Base-by-base conservation (phyloP, 805 yeast species). In the Monosporozyma siamensis region DNA sequence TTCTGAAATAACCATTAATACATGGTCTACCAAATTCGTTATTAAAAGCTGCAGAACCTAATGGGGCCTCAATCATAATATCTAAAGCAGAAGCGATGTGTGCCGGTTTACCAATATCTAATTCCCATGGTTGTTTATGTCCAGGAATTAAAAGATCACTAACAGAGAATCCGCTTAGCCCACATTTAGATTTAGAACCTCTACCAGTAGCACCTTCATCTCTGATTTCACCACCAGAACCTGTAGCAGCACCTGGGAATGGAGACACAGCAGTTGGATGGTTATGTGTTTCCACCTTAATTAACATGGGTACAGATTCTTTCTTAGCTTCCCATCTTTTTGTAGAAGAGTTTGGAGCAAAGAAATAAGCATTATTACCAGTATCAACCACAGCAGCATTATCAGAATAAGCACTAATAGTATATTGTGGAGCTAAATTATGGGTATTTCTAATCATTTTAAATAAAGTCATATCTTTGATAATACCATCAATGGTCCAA, bases 191-290 rank as follows among this genome's bases (percentile, higher is more conserved):
- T 65, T 87, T 87, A 21, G 97, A 90, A 37, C 99, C 99, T 64
- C 97, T 79, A 49, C 99, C 99, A 21, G 92, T 95, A 24, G 99
- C 98, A 68, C 97, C 98, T 69, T 92, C 99, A 66, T 92, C 99
- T 74, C 99, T 85, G 58, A 92, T 92, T 68, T 92, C 99, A 70
- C 99, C 99, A 64, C 99, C 99, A 9, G 97, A 89, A 49, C 99
- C 99, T 11, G 99, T 92, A 34, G 99, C 95, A 25, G 99, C 99
- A 65, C 99, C 99, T 3, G 98, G 89, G 67, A 87, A 92, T 32
- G 99, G 99, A 20, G 97, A 90, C 4, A 92, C 97, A 1, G 98
- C 98, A 21, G 99, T 92, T 43, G 99, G 99, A 65, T 92, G 99
- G 68, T 92, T 92, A 65, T 92, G 99, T 21, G 99, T 92, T 68